Percentiles rank a stretch among this genome's conserved stretches.
Conservation (phyloP, 768 basidiomycete genomes). For the Daedaleopsis sinensis region DNA sequence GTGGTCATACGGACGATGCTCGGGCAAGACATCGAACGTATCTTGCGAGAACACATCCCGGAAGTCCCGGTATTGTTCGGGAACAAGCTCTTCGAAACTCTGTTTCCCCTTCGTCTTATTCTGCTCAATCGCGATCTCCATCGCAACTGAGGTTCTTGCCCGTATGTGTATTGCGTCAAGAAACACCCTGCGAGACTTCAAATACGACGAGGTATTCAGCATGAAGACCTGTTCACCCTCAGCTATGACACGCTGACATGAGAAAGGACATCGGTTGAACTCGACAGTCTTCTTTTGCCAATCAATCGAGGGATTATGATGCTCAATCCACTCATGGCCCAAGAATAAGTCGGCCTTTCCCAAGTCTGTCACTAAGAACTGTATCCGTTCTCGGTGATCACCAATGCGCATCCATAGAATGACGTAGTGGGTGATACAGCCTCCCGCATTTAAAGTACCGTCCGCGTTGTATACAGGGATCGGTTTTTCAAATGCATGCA, state of each 20-base stretch:
- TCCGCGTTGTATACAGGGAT: constrained; percentile 22
- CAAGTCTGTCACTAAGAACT: constrained; percentile 15
- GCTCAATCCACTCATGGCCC: constrained; percentile 21
- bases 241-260: constrained; percentile 1
- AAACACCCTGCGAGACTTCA: background rate
- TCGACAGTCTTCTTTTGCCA: constrained; percentile 13
- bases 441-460: constrained; percentile 7
- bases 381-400: constrained; percentile 13
- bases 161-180: background rate
- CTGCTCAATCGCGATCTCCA: constrained; percentile 16
- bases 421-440: constrained; percentile 19
- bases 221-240: constrained; percentile 3
- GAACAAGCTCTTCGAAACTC: constrained; percentile 15
- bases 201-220: constrained; percentile 1
- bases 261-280: constrained; percentile 10
- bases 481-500: background rate
- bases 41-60: constrained; percentile 2
- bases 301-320: constrained; percentile 25
- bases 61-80: constrained; percentile 14
- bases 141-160: constrained; percentile 1
- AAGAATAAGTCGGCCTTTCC: constrained; percentile 18
- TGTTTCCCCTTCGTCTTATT: background rate
- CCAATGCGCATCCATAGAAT: background rate
- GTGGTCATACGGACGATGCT: constrained; percentile 20
- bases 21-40: constrained; percentile 11